A percentile compares a stretch with the other conserved stretches of the same genome.
These are phyloP conservation scores for Cryphonectria nitschkei DNA, from an alignment of 2,329 filamentous ascomycete genomes.

Conservation along the genomic window DNA sequence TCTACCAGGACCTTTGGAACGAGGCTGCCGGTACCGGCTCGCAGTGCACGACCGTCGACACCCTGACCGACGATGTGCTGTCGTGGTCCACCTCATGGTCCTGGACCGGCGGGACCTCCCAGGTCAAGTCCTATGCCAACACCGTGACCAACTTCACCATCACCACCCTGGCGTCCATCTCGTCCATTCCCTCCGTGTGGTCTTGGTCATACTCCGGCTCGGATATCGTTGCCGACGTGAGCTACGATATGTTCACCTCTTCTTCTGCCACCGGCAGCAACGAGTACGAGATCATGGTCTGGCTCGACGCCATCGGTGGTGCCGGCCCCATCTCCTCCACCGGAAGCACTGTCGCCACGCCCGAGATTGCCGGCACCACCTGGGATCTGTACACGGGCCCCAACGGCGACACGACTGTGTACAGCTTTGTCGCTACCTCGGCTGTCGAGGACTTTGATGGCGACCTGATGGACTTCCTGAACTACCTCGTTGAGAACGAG, in stretches of 20 bases:
- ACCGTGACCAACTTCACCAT: constrained; percentile 40
- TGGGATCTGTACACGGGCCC: constrained; percentile 63
- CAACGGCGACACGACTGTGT: constrained; percentile 63
- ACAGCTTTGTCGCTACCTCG: constrained; percentile 51
- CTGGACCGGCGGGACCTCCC: constrained; percentile 43
- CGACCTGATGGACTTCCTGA: constrained; percentile 61
- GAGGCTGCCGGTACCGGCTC: constrained; percentile 41
- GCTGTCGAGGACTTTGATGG: constrained; percentile 56
- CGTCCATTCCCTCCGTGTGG: constrained; percentile 42
- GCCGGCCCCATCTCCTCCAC: constrained; percentile 60
- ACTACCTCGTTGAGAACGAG: constrained; percentile 55
- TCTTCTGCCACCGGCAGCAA: constrained; percentile 45
- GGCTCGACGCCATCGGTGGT: constrained; percentile 61
- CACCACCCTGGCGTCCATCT: constrained; percentile 41
- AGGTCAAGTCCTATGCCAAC: constrained; percentile 53
- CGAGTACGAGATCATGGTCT: constrained; percentile 68
- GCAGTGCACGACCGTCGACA: constrained; percentile 48
- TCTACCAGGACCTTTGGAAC: constrained; percentile 59
- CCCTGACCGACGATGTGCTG: constrained; percentile 34
- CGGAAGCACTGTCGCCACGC: constrained; percentile 55
- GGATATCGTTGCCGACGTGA: constrained; percentile 54
- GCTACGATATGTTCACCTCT: constrained; percentile 64
- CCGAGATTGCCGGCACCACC: constrained; percentile 53
- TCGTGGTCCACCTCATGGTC: constrained; percentile 48
- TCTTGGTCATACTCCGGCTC: constrained; percentile 41